Evolutionary conservation across 2,329 filamentous ascomycete species (phyloP).

Genomic region (Microcyclospora tardicrescens): DNA sequence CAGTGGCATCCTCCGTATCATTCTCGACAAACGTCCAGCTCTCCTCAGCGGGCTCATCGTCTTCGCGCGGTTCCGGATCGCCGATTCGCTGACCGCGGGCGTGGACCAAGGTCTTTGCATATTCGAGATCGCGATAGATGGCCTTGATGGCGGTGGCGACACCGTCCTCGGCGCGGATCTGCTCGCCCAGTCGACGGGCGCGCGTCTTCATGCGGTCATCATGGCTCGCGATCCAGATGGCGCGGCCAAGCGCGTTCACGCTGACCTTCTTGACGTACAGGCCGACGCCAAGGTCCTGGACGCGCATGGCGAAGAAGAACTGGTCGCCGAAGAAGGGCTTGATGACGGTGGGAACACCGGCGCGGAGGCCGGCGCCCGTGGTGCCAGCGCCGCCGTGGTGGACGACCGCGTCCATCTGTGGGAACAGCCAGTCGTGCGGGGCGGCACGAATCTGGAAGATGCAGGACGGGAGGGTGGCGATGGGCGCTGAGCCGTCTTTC

Average conservation of each 20-base stretch:
- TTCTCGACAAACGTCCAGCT: slow-evolving; percentile 76
- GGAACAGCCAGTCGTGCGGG: slow-evolving; percentile 94
- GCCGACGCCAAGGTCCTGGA: slow-evolving; percentile 88
- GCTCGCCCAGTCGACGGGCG: slow-evolving; percentile 66
- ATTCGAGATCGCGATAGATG: slow-evolving; percentile 90
- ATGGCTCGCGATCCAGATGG: slow-evolving; percentile 82
- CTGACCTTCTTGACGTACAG: slow-evolving; percentile 83
- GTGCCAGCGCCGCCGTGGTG: slow-evolving; percentile 94
- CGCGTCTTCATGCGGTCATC: slow-evolving; percentile 85
- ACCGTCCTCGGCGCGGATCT: slow-evolving; percentile 83
- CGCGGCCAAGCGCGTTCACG: slow-evolving; percentile 68
- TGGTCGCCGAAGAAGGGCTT: slow-evolving; percentile 97
- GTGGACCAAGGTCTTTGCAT: slow-evolving; percentile 73
- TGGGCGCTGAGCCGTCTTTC: slow-evolving; percentile 42
- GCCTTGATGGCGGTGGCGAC: slow-evolving; percentile 82
- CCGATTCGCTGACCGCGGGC: slow-evolving; percentile 29
- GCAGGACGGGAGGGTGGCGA: slow-evolving; percentile 59
- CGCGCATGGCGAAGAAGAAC: slow-evolving; percentile 82
- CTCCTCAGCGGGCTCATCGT: slow-evolving; percentile 20
- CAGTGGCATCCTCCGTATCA: slow-evolving; percentile 32
- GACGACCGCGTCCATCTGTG: slow-evolving; percentile 81
- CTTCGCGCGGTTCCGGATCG: slow-evolving; percentile 8
- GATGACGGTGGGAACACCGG: slow-evolving; percentile 85
- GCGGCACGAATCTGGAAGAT: slow-evolving; percentile 82
- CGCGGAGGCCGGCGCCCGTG: slow-evolving; percentile 81